Percentiles rank a stretch among this genome's conserved stretches.
Evolutionary conservation across 2,329 filamentous ascomycete species (phyloP).

Genomic region (Phaeosphaeriaceae sp.): DNA sequence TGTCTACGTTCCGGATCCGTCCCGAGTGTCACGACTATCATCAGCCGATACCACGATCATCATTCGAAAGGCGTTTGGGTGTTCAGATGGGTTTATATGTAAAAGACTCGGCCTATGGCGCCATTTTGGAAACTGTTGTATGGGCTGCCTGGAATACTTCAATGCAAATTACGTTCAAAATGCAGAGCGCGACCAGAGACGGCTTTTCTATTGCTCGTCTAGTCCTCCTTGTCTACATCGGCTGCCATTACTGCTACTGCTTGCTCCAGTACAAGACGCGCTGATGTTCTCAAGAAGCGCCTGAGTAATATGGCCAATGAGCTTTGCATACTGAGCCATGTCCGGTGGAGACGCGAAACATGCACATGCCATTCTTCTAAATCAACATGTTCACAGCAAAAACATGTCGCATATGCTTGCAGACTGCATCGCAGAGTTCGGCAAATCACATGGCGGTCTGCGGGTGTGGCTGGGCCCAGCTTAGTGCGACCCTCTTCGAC

Average conservation of each 20-base stretch:
- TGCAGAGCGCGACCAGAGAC: background rate
- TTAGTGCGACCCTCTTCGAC: background rate
- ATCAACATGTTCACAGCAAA: background rate
- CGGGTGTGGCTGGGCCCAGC: slow-evolving; percentile 5
- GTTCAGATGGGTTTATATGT: slow-evolving; percentile 33
- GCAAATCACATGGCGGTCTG: slow-evolving; percentile 16
- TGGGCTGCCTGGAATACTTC: background rate
- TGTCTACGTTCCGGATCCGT: slow-evolving; percentile 24
- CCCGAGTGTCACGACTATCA: slow-evolving; percentile 30
- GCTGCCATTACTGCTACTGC: background rate
- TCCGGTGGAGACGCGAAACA: background rate
- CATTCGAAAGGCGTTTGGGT: slow-evolving; percentile 43
- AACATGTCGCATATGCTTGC: slow-evolving; percentile 8
- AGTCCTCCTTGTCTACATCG: background rate
- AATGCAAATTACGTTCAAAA: background rate
- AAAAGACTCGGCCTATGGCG: slow-evolving; percentile 35
- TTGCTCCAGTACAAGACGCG: background rate
- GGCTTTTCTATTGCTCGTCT: background rate
- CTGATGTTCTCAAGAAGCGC: background rate
- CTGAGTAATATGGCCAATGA: background rate
- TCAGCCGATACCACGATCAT: slow-evolving; percentile 44
- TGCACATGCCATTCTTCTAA: background rate
- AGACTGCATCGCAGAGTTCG: slow-evolving; percentile 5
- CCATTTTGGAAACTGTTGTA: slow-evolving; percentile 19
- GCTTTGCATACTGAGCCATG: background rate